These are phyloP conservation scores for Leccinum variabile DNA, from an alignment of 1,284 basidiomycete genomes.

Conservation along the genomic window DNA sequence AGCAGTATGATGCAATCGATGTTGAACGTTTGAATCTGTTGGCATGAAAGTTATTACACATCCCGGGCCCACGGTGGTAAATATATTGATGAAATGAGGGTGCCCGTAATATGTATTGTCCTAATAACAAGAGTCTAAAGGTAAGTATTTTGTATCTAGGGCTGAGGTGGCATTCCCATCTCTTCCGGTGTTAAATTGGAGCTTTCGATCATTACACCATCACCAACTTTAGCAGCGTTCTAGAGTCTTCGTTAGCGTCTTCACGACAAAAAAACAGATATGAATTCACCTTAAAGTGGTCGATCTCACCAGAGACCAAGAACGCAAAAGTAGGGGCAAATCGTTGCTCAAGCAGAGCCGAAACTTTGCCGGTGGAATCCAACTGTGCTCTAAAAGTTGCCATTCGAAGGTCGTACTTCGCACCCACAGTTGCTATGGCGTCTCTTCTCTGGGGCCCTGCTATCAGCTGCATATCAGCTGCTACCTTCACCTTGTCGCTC, in stretches of 20 bases:
- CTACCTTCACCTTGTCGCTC: slow-evolving; percentile 97
- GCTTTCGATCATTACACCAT: slow-evolving; percentile 96
- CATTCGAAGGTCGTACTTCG: slow-evolving; percentile 96
- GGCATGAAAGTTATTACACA: neutral
- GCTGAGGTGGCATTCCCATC: slow-evolving; percentile 65
- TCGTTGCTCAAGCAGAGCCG: slow-evolving; percentile 92
- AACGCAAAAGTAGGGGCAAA: slow-evolving; percentile 96
- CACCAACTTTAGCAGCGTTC: slow-evolving; percentile 92
- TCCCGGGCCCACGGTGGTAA: slow-evolving; percentile 22
- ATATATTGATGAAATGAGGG: slow-evolving; percentile 11
- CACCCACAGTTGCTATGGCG: slow-evolving; percentile 89
- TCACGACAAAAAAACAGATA: slow-evolving; percentile 2
- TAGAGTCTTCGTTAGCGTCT: slow-evolving; percentile 36
- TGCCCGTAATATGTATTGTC: slow-evolving; percentile 18
- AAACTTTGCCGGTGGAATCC: slow-evolving; percentile 92
- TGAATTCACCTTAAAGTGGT: slow-evolving; percentile 87
- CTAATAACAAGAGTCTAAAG: slow-evolving; percentile 29
- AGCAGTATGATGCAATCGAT: neutral
- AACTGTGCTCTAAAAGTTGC: slow-evolving; percentile 91
- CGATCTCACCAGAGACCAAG: slow-evolving; percentile 94
- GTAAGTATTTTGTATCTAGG: slow-evolving; percentile 37
- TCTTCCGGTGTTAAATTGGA: slow-evolving; percentile 74
- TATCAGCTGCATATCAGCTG: slow-evolving; percentile 88
- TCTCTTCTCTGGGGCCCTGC: slow-evolving; percentile 81
- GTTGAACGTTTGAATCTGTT: neutral